Evolutionary conservation across 106 monocot species (phyloP).

Genomic region (Chionographis japonica): DNA sequence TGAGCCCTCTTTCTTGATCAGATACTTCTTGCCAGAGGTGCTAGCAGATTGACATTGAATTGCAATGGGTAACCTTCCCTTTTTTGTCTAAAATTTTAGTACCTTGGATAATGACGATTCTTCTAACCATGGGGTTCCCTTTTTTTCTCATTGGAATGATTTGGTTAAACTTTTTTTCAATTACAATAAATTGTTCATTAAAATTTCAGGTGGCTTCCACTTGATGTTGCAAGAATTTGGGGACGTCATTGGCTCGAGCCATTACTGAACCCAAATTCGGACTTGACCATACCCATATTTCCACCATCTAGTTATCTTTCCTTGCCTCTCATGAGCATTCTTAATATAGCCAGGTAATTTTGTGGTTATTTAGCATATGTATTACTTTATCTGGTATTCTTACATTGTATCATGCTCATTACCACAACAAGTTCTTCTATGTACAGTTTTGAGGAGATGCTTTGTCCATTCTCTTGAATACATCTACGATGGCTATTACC

Average conservation of each 20-base stretch:
- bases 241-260: slow-evolving; percentile 60
- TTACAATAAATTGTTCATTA: background rate
- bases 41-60: slow-evolving; percentile 83
- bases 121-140: background rate
- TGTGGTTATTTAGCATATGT: background rate
- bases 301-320: slow-evolving; percentile 70
- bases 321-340: slow-evolving; percentile 86
- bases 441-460: too few relatives aligned
- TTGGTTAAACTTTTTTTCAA: background rate
- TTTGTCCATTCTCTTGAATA: too few relatives aligned
- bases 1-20: slow-evolving; percentile 17
- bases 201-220: slow-evolving; percentile 84
- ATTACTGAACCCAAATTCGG: slow-evolving; percentile 65
- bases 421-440: background rate
- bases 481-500: too few relatives aligned
- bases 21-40: slow-evolving; percentile 85
- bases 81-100: background rate
- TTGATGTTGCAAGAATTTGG: slow-evolving; percentile 92
- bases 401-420: background rate
- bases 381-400: background rate
- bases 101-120: background rate
- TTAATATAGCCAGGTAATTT: slow-evolving; percentile 87
- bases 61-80: slow-evolving; percentile 72
- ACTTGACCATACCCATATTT: slow-evolving; percentile 44
- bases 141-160: background rate